A percentile compares a stretch with the other conserved stretches of the same genome.
Evolutionary conservation across 805 yeast species (phyloP).

Genomic region (Ascoidea tarda): DNA sequence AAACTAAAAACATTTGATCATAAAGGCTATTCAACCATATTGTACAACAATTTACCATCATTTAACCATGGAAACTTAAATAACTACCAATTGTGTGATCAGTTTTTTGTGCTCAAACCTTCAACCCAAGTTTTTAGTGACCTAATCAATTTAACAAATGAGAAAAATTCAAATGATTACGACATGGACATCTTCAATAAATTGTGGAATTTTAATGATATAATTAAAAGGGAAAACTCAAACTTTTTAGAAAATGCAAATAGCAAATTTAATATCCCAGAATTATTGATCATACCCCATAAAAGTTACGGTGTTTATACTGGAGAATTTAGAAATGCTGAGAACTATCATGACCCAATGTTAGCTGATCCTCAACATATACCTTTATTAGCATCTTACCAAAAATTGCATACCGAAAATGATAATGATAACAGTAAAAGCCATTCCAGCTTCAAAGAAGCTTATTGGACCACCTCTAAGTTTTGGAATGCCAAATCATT

Average conservation of each 20-base stretch:
- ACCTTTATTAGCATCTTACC: conserved; percentile 14
- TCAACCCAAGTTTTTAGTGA: conserved; percentile 15
- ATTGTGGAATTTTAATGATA: conserved; percentile 15
- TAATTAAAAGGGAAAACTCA: conserved; percentile 10
- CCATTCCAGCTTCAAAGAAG: conserved; percentile 9
- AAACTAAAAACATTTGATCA: background rate
- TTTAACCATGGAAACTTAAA: conserved; percentile 15
- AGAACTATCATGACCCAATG: conserved; percentile 24
- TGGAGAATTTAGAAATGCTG: conserved; percentile 27
- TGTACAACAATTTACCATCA: conserved; percentile 27
- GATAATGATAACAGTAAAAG: background rate
- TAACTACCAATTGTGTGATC: conserved; percentile 21
- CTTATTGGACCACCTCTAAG: background rate
- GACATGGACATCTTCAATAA: conserved; percentile 42
- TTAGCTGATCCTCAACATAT: conserved; percentile 27
- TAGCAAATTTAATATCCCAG: conserved; percentile 11
- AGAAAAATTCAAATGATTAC: conserved; percentile 23
- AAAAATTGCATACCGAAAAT: conserved; percentile 12
- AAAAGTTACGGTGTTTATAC: conserved; percentile 34
- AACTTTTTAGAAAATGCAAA: conserved; percentile 3
- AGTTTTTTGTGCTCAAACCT: conserved; percentile 51
- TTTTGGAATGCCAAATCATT: conserved; percentile 15
- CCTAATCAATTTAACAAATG: conserved; percentile 14
- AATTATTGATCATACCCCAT: conserved; percentile 32
- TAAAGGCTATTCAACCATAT: conserved; percentile 10